Conservation (phyloP, 768 basidiomycete species). For the Royoungia palumana region DNA sequence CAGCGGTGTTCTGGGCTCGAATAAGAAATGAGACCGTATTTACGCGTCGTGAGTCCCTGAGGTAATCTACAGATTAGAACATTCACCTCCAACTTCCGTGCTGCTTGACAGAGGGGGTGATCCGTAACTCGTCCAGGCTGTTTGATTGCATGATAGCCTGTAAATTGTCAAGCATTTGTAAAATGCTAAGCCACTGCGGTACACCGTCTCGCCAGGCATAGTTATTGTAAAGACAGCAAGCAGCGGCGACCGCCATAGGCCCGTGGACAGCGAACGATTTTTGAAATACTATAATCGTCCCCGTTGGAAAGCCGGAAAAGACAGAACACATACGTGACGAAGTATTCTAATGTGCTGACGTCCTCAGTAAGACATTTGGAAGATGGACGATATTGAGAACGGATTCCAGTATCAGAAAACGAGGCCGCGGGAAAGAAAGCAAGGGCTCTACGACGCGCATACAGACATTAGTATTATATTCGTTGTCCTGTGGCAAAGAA, state of each 20-base stretch:
- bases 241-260: slow-evolving; percentile 16
- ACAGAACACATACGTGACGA: slow-evolving; percentile 40
- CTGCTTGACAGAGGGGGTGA: slow-evolving; percentile 12
- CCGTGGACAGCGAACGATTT: slow-evolving; percentile 27
- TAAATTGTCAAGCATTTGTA: slow-evolving; percentile 23
- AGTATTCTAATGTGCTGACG: slow-evolving; percentile 17
- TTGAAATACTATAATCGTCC: slow-evolving; percentile 24
- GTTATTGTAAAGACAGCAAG: slow-evolving; percentile 19
- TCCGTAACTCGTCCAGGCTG: neutral
- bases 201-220: slow-evolving; percentile 4
- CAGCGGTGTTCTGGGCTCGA: slow-evolving; percentile 43
- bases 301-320: slow-evolving; percentile 37
- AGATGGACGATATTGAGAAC: neutral
- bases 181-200: slow-evolving; percentile 28
- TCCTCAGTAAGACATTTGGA: neutral
- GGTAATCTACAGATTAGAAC: neutral
- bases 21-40: slow-evolving; percentile 38
- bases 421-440: too few relatives aligned
- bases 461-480: neutral
- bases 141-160: neutral
- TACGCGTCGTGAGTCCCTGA: slow-evolving; percentile 11
- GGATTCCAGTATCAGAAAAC: too few relatives aligned
- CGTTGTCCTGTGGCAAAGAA: too few relatives aligned
- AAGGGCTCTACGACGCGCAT: neutral
- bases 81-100: slow-evolving; percentile 14